A percentile compares a stretch with the other conserved stretches of the same genome.
Conservation (phyloP, 2,329 filamentous ascomycete genomes). For the Aspergillus melleus region DNA sequence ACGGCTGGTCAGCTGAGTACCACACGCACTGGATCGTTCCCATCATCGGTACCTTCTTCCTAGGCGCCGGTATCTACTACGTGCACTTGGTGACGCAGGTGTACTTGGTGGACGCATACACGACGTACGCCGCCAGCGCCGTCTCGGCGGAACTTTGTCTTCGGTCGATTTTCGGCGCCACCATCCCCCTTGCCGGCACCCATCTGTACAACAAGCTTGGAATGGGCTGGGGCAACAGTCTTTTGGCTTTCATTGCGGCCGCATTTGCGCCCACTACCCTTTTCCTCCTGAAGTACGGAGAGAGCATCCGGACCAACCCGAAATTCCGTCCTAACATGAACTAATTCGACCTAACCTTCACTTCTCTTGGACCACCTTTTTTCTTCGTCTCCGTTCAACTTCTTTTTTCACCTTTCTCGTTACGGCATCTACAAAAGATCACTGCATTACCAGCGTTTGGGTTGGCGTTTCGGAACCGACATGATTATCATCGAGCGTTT, state of each 20-base stretch:
- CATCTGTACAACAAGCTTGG: constrained; percentile 15
- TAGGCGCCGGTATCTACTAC: constrained; percentile 34
- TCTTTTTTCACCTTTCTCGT: not conserved
- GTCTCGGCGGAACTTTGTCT: constrained; percentile 16
- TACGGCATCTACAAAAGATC: not conserved
- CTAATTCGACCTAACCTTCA: not conserved
- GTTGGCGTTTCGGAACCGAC: not conserved
- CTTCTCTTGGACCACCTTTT: not conserved
- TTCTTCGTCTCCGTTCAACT: not conserved
- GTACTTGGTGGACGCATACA: constrained; percentile 19
- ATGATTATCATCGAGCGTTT: not conserved
- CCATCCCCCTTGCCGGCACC: constrained; percentile 12
- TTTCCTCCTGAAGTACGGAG: constrained; percentile 15
- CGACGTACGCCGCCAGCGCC: constrained; percentile 16
- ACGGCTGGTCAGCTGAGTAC: constrained; percentile 22
- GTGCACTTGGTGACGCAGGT: constrained; percentile 15
- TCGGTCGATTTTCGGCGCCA: constrained; percentile 17
- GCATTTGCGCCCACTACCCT: constrained; percentile 12
- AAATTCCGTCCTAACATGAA: constrained; percentile 15
- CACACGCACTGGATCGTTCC: constrained; percentile 24
- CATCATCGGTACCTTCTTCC: constrained; percentile 25
- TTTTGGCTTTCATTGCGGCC: constrained; percentile 16
- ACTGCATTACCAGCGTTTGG: constrained; percentile 1
- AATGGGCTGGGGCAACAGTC: constrained; percentile 18
- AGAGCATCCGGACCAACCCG: constrained; percentile 17